Base-by-base conservation (phyloP, 2,329 filamentous ascomycete species). In the Claviceps purpurea region DNA sequence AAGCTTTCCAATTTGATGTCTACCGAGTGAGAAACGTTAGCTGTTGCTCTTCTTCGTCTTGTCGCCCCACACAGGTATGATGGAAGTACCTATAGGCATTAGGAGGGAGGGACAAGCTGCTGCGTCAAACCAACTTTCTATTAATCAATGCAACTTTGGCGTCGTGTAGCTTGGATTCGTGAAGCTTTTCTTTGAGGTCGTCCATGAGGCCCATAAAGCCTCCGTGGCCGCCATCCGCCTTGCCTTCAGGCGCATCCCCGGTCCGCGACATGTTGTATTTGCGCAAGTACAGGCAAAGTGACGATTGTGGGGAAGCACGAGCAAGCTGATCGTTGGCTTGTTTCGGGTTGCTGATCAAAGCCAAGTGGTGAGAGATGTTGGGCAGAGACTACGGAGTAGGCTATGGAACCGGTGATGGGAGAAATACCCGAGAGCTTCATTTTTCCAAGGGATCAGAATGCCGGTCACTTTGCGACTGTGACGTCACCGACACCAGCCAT, bases 1-100 rank as follows among this genome's bases (percentile, higher is more conserved):
- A 49, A 84, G 67, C 62, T 84, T 84, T 50, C 81, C 81, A 59
- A 84, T 73, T 54, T 81, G 72, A 57, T 82, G 64, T 51, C 69
- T 50, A 30, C 14, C 6, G 26, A n/a, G 18, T 38, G 26, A 18
- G 22, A 34, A 34, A 38, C 44, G 46, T 50, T 40, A 52, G 48
- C 18, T 6, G 16, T 24, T 48, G 11, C 38, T 14, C 10, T 38
- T 14, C 6, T 47, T 13, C 10, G 5, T 18, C 46, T n/a, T 22
- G 16, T 16, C 24, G 11, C 18, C 6, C 18, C 14, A 45, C 14
- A 14, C 5, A 18, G 18, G 18, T 10, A 47, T 24, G 26, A 30
- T 30, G 26, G 26, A 30, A 8, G n/a, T n/a, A n/a, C 24, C 5
- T 6, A 7, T 26, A 26, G 24, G 24, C 1, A 26, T 26, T 30